A percentile compares a stretch with the other conserved stretches of the same genome.
Conservation (phyloP, 2,329 filamentous ascomycete genomes). For the Colletotrichum brevisporum region DNA sequence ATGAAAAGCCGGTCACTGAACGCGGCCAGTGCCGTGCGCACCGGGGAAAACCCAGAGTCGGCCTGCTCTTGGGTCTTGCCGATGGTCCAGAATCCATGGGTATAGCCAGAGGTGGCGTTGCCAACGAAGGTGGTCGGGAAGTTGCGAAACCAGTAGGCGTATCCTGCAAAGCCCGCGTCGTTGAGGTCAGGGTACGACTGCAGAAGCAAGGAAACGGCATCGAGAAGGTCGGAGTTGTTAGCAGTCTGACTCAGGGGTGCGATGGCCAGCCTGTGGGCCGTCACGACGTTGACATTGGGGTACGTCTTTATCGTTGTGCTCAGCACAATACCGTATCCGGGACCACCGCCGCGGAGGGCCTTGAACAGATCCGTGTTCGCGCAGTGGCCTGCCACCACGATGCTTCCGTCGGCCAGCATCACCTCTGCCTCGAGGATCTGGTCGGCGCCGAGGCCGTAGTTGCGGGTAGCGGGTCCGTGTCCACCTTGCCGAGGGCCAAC, state of each 20-base stretch:
- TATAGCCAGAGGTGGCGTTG: conserved; percentile 47
- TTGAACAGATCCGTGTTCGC: conserved; percentile 54
- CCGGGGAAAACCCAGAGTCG: conserved; percentile 41
- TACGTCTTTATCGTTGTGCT: conserved; percentile 68
- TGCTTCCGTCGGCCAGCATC: conserved; percentile 53
- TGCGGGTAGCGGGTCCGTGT: conserved; percentile 53
- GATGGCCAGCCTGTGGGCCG: conserved; percentile 20
- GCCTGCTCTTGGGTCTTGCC: conserved; percentile 45
- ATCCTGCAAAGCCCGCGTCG: conserved; percentile 49
- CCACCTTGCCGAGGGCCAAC: conserved; percentile 58
- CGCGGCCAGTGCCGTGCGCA: conserved; percentile 19
- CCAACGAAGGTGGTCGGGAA: conserved; percentile 43
- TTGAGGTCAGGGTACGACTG: conserved; percentile 50
- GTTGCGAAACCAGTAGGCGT: conserved; percentile 48
- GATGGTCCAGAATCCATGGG: conserved; percentile 48
- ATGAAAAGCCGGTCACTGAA: too few species aligned
- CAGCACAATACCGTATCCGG: conserved; percentile 65
- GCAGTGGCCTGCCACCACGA: conserved; percentile 52
- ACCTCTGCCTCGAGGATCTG: conserved; percentile 59
- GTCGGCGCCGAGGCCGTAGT: conserved; percentile 60
- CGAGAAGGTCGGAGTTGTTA: conserved; percentile 46
- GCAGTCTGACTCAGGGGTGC: conserved; percentile 14
- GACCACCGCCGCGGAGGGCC: conserved; percentile 57
- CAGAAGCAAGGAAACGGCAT: conserved; percentile 47
- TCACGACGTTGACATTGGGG: conserved; percentile 51